Evolutionary conservation across 2,329 filamentous ascomycete species (phyloP).

Genomic region (Arachnopeziza araneosa): DNA sequence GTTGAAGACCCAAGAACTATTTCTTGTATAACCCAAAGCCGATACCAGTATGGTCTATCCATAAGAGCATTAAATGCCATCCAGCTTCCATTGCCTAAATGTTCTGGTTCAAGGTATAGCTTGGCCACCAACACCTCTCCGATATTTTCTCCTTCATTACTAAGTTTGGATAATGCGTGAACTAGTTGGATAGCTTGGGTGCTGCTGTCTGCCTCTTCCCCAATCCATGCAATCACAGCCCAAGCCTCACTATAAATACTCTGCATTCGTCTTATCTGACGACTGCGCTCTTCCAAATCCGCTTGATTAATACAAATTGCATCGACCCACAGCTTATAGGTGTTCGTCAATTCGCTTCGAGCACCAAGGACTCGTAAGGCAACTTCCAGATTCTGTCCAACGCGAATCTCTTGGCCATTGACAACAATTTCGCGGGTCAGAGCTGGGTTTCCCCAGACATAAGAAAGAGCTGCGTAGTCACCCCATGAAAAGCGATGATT

Average conservation of each 20-base stretch:
- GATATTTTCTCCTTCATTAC: background rate
- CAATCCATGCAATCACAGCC: conserved; percentile 12
- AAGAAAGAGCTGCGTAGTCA: conserved; percentile 31
- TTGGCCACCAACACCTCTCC: background rate
- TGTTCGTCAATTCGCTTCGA: background rate
- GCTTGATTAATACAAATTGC: conserved; percentile 18
- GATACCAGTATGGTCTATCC: conserved; percentile 12
- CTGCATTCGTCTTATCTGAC: conserved; percentile 10
- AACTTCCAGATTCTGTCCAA: conserved; percentile 6
- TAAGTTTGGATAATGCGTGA: background rate
- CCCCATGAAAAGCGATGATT: conserved; percentile 9
- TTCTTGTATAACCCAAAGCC: conserved; percentile 21
- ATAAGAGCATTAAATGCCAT: conserved; percentile 8
- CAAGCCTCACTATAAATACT: conserved; percentile 8
- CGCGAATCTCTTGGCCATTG: background rate
- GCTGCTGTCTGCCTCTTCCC: conserved; percentile 7
- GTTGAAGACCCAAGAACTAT: conserved; percentile 10
- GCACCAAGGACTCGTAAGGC: conserved; percentile 2
- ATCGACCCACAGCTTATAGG: conserved; percentile 12
- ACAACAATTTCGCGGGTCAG: conserved; percentile 4
- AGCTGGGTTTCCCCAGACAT: conserved; percentile 30
- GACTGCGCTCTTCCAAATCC: conserved; percentile 3
- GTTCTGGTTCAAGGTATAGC: conserved; percentile 1
- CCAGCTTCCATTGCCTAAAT: conserved; percentile 7
- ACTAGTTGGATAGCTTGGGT: conserved; percentile 11